A percentile compares a stretch with the other conserved stretches of the same genome.
Conservation (phyloP, 768 basidiomycete species). For the Coprinopsis marcescibilis region DNA sequence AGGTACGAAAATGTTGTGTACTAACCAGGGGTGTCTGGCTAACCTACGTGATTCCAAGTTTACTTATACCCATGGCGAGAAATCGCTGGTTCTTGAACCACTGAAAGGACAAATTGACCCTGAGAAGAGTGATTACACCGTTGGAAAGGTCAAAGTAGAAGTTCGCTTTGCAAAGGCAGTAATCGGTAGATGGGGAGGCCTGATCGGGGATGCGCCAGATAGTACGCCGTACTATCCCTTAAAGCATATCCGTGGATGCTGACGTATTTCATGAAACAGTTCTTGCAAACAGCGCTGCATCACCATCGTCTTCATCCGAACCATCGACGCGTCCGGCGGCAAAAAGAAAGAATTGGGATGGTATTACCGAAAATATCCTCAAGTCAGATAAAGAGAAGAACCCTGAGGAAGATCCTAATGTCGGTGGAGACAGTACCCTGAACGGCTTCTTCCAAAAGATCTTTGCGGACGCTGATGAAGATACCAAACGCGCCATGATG, state of each 20-base stretch:
- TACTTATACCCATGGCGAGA: constrained; percentile 63
- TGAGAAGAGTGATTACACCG: constrained; percentile 51
- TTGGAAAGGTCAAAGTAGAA: constrained; percentile 88
- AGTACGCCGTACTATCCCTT: constrained; percentile 37
- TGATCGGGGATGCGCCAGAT: constrained; percentile 74
- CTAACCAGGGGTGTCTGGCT: not conserved
- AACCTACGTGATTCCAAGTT: constrained; percentile 30
- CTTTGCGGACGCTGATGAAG: constrained; percentile 85
- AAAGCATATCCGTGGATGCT: not conserved
- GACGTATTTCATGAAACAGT: constrained; percentile 22
- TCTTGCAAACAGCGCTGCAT: constrained; percentile 24
- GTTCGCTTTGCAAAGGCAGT: constrained; percentile 66
- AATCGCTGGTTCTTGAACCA: constrained; percentile 67
- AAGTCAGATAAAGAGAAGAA: constrained; percentile 63
- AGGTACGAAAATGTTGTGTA: constrained; percentile 36
- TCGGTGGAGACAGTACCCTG: constrained; percentile 80
- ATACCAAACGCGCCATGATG: constrained; percentile 93
- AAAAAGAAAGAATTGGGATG: constrained; percentile 85
- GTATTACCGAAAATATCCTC: constrained; percentile 64
- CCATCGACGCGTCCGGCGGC: constrained; percentile 31
- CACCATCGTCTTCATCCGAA: constrained; percentile 14
- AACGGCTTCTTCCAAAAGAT: constrained; percentile 91
- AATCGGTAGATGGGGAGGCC: constrained; percentile 64
- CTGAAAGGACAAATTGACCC: constrained; percentile 78
- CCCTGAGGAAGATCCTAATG: constrained; percentile 78